Base-by-base conservation (phyloP, 768 basidiomycete species). In the Amanita rimosa region DNA sequence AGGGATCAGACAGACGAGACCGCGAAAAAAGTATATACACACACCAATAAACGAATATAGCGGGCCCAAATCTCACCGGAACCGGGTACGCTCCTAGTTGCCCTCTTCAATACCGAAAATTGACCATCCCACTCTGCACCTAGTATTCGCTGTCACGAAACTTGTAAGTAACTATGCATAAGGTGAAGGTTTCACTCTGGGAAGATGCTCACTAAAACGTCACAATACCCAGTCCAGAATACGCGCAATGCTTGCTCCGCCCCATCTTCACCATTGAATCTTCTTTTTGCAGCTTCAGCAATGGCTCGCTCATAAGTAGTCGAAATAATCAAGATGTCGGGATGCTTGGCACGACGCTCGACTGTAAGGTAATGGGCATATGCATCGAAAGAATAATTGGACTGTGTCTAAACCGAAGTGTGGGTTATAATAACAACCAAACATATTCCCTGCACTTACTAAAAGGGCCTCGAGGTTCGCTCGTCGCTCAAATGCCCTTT, bases 61-160 rank as follows among this genome's bases (percentile, higher is more conserved):
- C 79, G 71, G 4, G 85, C 81, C 83, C 85, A 87, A 13, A 88
- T 66, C 56, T 86, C 83, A 16, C 89, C 89, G 29, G 75, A 85
- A 14, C 71, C 75, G 35, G 89, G 87, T 0, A 81, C 78, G 57
- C 88, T 89, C 50, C 85, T 73, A 8, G 77, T 60, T 9, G 86
- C 87, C 36, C 87, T 69, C 50, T 63, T 66, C 24, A 77, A 68
- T 13, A 70, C 60, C n/a, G 57, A 55, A 26, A 67, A 52, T 54
- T 82, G 71, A 8, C 60, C 60, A 1, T 69, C 69, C 27, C 64
- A 63, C 10, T 68, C 73, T 1, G 58, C 67, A 13, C 70, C 69
- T 50, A 74, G 65, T 27, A 69, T 68, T 44, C 81, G 67, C 80
- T 81, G 46, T 33, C 21, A 36, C 27, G 31, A 34, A 10, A 50